Base-by-base conservation (phyloP, 2,329 filamentous ascomycete species). In the Pseudonectria buxi region DNA sequence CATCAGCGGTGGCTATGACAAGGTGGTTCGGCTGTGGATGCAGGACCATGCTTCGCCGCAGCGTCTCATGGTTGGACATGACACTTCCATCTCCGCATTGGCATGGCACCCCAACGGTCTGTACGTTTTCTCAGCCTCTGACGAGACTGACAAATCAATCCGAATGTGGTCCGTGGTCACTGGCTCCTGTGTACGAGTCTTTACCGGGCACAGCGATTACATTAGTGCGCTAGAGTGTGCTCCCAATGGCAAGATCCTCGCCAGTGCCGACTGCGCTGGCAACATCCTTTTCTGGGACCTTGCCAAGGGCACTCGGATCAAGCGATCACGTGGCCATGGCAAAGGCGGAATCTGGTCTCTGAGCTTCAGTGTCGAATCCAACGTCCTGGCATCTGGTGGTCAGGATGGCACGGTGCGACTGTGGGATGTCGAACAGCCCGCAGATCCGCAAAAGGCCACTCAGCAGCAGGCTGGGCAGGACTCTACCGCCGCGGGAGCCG, bases 81-180 rank as follows among this genome's bases (percentile, higher is more conserved):
- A 96, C 49, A 86, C 88, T 14, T 83, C 87, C 48, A 86, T 95
- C n/a, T 94, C 94, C 33, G 80, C 81, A 28, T 72, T 95, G n/a
- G 73, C 84, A 11, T 98, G 92, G 80, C 92, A 98, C 53, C 87
- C 90, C 1, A 98, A 98, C 56, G 87, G 86, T 13, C 78, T 84
- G 6, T 98, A 96, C 51, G 69, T 95, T 29, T 95, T 98, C 61
- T 95, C 92, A 0, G 88, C 85, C 4, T 94, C 87, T 10, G 85
- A 85, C 47, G 89, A 81, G 54, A 76, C 71, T 6, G 78, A 98
- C 61, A 90, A 90, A 60, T 92, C 88, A 1, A 86, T 96, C 24
- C 82, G 92, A 22, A 96, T 98, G 90, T 98, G 92, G 92, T 82
- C 88, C 9, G 77, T 95, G n/a, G 75, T 79, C 10, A 90, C 83